Base-by-base conservation (phyloP, 2,329 filamentous ascomycete genomes). In the Coccinonectria pachysandricola region DNA sequence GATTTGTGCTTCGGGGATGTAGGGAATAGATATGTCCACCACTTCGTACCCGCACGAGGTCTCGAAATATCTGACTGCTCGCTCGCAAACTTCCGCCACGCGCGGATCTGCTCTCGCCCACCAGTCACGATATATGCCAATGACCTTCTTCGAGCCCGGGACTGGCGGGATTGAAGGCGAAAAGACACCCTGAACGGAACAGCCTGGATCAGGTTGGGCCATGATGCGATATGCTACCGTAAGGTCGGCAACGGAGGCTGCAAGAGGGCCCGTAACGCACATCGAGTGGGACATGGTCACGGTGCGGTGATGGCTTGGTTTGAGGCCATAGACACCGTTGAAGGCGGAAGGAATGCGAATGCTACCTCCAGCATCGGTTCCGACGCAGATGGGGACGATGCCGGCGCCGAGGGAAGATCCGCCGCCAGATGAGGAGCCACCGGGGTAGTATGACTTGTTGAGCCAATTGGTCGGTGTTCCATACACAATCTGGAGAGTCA, bases 161-260 rank as follows among this genome's bases (percentile, higher is more conserved):
- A 44, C 42, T 0, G 59, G 57, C 4, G 67, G 57, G 6, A 59
- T 38, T 9, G 71, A 73, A 4, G 73, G 63, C 0, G 69, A 68
- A 50, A 92, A 91, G 9, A 65, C 57, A 6, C 67, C 56, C 11
- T 79, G 79, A 6, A 65, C 54, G 0, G 66, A 59, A 48, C 79
- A 68, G 3, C 64, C 54, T 0, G 77, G 71, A 43, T 93, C 70
- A 0, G 84, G 80, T 27, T 74, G 68, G 3, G 81, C 69, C 68
- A 92, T 85, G 42, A 82, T 51, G 25, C 82, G 75, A 58, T 91
- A 95, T n/a, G 81, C 79, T 27, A 86, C 65, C 35, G 79, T 78
- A 5, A 95, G 69, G 45, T 93, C 87, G 18, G 75, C 64, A 36
- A 81, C 81, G 28, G 69, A 88, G 24, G 73, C 68, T 10, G 83